Conservation (phyloP, 179 eudicot species). For the Pouteria campechiana region DNA sequence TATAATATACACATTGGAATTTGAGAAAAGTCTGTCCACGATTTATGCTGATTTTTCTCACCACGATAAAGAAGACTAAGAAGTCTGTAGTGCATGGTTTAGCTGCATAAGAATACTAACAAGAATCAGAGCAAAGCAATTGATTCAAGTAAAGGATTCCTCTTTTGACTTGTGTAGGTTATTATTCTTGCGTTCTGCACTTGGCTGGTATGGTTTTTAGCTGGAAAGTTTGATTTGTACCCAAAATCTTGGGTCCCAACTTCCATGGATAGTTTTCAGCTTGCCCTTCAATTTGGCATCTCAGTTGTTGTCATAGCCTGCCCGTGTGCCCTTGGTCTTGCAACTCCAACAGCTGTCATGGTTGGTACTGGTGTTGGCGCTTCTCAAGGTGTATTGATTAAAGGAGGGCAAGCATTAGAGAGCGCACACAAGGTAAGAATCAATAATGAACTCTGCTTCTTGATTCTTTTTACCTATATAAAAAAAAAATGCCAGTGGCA, state of each 20-base stretch:
- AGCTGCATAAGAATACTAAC: too few relatives aligned
- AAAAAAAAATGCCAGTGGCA: too few relatives aligned
- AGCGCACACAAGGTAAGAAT: constrained; percentile 75
- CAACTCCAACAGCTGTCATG: constrained; percentile 98
- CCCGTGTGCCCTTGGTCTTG: constrained; percentile 96
- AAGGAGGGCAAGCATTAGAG: constrained; percentile 98
- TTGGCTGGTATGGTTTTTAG: constrained; percentile 83
- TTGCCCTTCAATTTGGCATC: constrained; percentile 91
- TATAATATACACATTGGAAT: too few relatives aligned
- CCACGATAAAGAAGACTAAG: too few relatives aligned
- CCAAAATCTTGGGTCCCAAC: constrained; percentile 84
- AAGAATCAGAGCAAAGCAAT: too few relatives aligned
- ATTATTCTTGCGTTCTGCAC: constrained; percentile 53
- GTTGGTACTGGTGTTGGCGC: constrained; percentile 99
- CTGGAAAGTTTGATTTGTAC: constrained; percentile 53
- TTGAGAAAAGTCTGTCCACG: too few relatives aligned
- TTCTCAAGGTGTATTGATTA: constrained; percentile 88
- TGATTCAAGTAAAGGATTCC: too few relatives aligned
- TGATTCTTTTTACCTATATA: background rate
- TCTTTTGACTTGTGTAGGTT: constrained; percentile 36
- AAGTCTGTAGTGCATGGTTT: too few relatives aligned
- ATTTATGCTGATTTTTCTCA: too few relatives aligned
- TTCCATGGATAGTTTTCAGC: constrained; percentile 85
- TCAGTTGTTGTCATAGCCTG: constrained; percentile 98
- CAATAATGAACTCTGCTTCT: background rate